Evolutionary conservation across 352 stramenopile species (phyloP).

Genomic region (Blastocystis sp.): DNA sequence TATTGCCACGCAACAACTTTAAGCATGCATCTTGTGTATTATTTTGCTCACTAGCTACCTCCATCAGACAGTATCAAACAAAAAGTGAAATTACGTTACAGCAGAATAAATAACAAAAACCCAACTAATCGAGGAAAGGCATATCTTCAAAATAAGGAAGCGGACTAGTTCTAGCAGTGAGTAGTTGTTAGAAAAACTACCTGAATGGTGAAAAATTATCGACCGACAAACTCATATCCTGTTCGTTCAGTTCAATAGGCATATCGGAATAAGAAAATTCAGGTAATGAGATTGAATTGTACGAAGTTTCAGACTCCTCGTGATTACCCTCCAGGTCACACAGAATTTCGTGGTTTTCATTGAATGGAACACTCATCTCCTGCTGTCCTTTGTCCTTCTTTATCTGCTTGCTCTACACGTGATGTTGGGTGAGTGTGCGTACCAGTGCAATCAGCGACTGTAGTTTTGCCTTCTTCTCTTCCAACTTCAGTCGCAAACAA

Average conservation of each 20-base stretch:
- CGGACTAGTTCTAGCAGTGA: neutral
- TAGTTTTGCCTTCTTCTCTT: neutral
- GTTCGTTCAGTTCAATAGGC: neutral
- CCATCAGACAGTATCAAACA: slow-evolving; percentile 3
- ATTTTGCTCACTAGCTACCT: neutral
- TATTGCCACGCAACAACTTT: neutral
- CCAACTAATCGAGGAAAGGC: neutral
- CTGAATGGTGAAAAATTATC: neutral
- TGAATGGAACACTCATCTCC: neutral
- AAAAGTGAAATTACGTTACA: neutral
- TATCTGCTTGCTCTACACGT: neutral
- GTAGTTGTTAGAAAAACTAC: neutral
- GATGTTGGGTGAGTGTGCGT: neutral
- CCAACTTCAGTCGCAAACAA: neutral
- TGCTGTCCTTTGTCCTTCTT: neutral
- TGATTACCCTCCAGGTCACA: neutral
- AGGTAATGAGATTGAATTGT: neutral
- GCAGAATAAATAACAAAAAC: neutral
- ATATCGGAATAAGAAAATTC: neutral
- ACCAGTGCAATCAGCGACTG: neutral
- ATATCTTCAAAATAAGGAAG: neutral
- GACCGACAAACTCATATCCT: neutral
- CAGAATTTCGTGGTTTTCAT: neutral
- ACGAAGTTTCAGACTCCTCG: neutral
- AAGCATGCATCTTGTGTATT: neutral